These are phyloP conservation scores for Russula dissimulans DNA, from an alignment of 768 basidiomycete species.

Conservation along the genomic window DNA sequence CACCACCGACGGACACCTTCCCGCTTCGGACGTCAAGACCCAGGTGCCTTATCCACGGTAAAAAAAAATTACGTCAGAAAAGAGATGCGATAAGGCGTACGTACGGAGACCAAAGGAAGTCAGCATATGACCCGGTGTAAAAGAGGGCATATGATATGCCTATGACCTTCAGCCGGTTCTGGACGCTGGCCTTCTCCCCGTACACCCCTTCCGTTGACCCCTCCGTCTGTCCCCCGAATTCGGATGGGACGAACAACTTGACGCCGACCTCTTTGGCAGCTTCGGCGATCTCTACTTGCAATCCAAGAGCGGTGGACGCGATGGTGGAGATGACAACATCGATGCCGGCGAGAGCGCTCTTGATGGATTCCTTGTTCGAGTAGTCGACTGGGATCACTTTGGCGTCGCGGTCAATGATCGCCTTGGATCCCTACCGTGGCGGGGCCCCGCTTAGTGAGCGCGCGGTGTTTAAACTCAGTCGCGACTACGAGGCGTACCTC, in stretches of 20 bases:
- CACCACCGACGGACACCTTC: constrained; percentile 14
- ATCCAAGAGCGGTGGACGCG: not conserved
- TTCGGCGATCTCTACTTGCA: constrained; percentile 1
- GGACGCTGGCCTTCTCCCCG: not conserved
- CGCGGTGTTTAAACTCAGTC: no score
- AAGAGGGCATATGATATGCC: constrained; percentile 15
- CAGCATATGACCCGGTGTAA: constrained; percentile 17
- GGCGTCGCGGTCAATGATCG: constrained; percentile 1
- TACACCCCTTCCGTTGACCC: constrained; percentile 8
- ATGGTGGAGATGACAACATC: constrained; percentile 16
- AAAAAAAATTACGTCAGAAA: not conserved
- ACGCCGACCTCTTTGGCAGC: constrained; percentile 14
- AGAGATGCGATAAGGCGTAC: not conserved
- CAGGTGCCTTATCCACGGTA: not conserved
- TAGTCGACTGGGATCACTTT: constrained; percentile 12
- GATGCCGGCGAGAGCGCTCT: not conserved
- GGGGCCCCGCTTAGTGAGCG: not conserved
- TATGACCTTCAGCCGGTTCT: constrained; percentile 5
- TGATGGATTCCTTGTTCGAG: constrained; percentile 5
- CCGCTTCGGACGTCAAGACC: constrained; percentile 10
- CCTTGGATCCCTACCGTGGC: constrained; percentile 21
- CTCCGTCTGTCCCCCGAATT: constrained; percentile 8
- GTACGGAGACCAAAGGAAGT: constrained; percentile 5
- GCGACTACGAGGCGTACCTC: not conserved
- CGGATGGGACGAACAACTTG: constrained; percentile 12